A percentile compares a stretch with the other conserved stretches of the same genome.
Evolutionary conservation across 148 eudicot species (phyloP).

Genomic region (Camellia granthamiana): DNA sequence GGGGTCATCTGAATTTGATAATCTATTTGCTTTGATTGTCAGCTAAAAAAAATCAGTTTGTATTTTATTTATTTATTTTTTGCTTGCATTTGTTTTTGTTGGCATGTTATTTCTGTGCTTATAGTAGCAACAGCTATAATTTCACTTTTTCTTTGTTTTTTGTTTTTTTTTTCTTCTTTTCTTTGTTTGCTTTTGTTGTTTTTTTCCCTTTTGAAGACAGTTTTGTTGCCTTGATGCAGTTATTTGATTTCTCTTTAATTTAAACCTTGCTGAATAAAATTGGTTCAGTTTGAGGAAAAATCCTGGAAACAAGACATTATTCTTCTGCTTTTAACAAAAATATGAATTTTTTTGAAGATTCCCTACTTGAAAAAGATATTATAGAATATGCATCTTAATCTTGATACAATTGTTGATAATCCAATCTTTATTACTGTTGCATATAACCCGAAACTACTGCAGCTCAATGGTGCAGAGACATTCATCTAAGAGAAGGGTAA

Average conservation of each 20-base stretch:
- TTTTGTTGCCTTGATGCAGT: not conserved
- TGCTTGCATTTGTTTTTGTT: no score
- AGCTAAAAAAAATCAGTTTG: no score
- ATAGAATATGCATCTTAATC: not conserved
- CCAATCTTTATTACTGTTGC: not conserved
- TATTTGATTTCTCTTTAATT: not conserved
- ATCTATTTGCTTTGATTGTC: no score
- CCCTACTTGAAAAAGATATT: not conserved
- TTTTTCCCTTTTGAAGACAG: no score
- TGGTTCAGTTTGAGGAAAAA: not conserved
- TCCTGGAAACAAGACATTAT: not conserved
- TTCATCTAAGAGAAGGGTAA: not conserved
- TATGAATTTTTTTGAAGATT: not conserved
- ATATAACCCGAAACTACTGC: not conserved
- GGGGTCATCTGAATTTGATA: no score
- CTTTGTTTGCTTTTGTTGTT: no score
- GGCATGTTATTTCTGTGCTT: no score
- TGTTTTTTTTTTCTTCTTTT: not conserved
- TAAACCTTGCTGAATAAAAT: not conserved
- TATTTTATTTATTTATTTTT: no score
- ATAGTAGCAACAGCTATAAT: not conserved
- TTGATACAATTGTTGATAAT: not conserved
- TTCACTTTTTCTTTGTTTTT: not conserved
- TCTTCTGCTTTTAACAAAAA: not conserved
- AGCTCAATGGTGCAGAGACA: not conserved